Evolutionary conservation across 106 monocot species (phyloP), one percentile per base, ranked within the genome.

Genomic region (Dendrobium officinale): DNA sequence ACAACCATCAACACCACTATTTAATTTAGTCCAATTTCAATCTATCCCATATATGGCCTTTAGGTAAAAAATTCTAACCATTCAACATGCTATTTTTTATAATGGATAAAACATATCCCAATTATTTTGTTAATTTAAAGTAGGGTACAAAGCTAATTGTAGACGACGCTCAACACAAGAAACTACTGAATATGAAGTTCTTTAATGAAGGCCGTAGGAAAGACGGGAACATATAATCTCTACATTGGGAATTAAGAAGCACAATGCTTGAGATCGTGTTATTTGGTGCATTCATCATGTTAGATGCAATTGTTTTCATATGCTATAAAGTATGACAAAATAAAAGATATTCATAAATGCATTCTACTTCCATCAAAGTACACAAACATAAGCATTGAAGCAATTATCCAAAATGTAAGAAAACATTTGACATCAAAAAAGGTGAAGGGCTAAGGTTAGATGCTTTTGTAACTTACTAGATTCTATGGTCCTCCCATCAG

Each of bases 391-490:
- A 56, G 18, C 19, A 37, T 37, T 2, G 3, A 2, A 37, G 37
- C 37, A 37, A 37, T 37, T 37, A 37, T 37, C 2, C 37, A 37
- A 61, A 61, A 11, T 37, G 33, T 70, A 29, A 16, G 37, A 70
- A 33, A 70, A 66, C n/a, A 66, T 66, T 29, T 70, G 17, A 70
- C 70, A 33, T 70, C 37, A 15, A 70, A 66, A 9, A n/a, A 66
- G n/a, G 26, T 70, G 70, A 44, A 24, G 70, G 37, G 27, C 1
- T 20, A 68, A 68, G 7, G 7, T 9, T 10, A 40, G 13, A 20
- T 4, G 19, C 15, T 74, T 74, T 20, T 8, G 16, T 22, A 44
- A 84, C 79, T 86, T 84, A 88, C 92, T 79, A 22, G 82, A 86
- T 73, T 70, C 82, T 44, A 84, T 42, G 43, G 67, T 42, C 61